Evolutionary conservation across 2,329 filamentous ascomycete species (phyloP), one percentile per base, ranked within the genome.

Genomic region (Aspergillus clavatus): DNA sequence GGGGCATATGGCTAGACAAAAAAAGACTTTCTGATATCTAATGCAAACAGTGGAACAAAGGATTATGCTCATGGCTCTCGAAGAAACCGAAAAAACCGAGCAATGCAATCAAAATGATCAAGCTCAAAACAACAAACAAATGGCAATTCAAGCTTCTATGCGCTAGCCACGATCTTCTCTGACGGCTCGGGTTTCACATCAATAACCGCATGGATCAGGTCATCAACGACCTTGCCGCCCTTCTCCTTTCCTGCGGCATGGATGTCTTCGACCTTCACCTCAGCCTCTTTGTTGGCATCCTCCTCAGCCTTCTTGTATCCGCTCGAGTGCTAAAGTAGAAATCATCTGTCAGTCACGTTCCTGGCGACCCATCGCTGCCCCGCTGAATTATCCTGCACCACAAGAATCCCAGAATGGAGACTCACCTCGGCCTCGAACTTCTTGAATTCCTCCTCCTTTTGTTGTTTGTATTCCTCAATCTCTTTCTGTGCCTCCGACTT

Each of bases 401-500:
- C n/a, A n/a, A n/a, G n/a, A 19, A 16, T 16, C 6, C 5, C 29
- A 33, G 19, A 16, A 22, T 18, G 24, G 40, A 19, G 31, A 47
- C 62, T 62, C 63, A 85, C 82, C 79, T 87, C 79, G 53, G 88
- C 79, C 76, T 97, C 89, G 62, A 95, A 97, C 67, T 86, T 85
- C 78, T 93, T 91, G 76, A 89, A 97, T 71, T 97, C 91, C 27
- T 87, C 80, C 64, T 98, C 93, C 76, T 96, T 98, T 60, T 84
- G 74, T 62, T 84, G 81, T 68, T 84, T 83, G 77, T 98, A 97
- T 45, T 89, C 86, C 56, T 95, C 87, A 63, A 98, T 95, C 71
- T 98, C 91, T 74, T 95, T 95, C 75, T 96, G 94, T 52, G 93
- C 93, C 72, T 98, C 93, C 65, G 87, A 83, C 66, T 91, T 87